Conservation (phyloP, 2,329 filamentous ascomycete genomes). For the Calonectria honghensis region DNA sequence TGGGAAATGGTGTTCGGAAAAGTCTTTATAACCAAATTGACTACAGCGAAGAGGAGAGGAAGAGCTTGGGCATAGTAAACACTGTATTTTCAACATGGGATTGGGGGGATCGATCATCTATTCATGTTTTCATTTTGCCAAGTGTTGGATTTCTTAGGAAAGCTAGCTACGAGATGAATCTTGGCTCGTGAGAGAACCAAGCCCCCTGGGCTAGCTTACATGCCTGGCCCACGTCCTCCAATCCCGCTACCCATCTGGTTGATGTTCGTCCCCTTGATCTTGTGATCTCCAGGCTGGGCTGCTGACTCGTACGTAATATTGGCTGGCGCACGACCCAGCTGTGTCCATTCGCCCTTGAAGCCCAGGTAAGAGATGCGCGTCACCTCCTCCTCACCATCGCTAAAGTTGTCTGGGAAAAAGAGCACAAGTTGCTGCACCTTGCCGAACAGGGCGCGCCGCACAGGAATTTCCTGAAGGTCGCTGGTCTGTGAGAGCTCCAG, state of each 20-base stretch:
- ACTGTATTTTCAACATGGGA: neutral
- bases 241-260: constrained; percentile 75
- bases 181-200: neutral
- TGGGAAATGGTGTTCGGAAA: neutral
- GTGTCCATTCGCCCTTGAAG: constrained; percentile 96
- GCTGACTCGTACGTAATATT: constrained; percentile 96
- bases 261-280: constrained; percentile 74
- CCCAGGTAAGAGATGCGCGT: constrained; percentile 88
- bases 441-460: constrained; percentile 92
- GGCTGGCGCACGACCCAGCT: constrained; percentile 81
- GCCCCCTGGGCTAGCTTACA: constrained; percentile 46
- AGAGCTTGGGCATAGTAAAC: neutral
- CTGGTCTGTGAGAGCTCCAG: constrained; percentile 86
- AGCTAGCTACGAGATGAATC: neutral
- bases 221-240: constrained; percentile 64
- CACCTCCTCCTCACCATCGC: constrained; percentile 85
- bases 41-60: neutral
- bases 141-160: neutral
- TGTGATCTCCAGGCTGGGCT: constrained; percentile 92
- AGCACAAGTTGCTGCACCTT: constrained; percentile 87
- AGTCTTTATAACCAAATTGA: neutral
- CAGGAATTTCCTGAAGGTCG: constrained; percentile 89
- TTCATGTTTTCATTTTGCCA: neutral
- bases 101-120: neutral
- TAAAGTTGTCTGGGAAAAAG: constrained; percentile 95